These are phyloP conservation scores for Colletotrichum sp. DNA, from an alignment of 2,329 filamentous ascomycete species.

Conservation along the genomic window DNA sequence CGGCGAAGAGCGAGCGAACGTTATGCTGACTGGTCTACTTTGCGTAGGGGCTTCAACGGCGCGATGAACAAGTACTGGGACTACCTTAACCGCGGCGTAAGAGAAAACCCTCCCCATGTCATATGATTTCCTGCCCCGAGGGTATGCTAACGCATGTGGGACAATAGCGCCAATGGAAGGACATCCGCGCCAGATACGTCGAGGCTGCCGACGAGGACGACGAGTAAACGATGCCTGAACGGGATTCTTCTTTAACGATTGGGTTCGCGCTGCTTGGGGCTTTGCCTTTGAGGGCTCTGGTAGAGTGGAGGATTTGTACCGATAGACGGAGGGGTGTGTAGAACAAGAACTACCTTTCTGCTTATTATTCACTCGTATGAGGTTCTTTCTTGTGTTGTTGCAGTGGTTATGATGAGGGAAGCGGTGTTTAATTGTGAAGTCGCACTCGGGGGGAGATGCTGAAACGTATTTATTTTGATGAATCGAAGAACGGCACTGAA, in stretches of 20 bases:
- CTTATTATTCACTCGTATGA: slow-evolving; percentile 8
- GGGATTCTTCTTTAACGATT: slow-evolving; percentile 15
- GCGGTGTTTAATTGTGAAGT: background rate
- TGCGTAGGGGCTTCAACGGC: slow-evolving; percentile 81
- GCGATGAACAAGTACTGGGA: slow-evolving; percentile 90
- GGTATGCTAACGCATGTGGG: slow-evolving; percentile 23
- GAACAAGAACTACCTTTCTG: slow-evolving; percentile 23
- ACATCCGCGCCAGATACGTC: slow-evolving; percentile 91
- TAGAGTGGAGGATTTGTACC: slow-evolving; percentile 14
- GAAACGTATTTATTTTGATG: background rate
- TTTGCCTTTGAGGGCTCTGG: background rate
- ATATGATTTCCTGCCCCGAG: background rate
- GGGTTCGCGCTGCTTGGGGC: background rate
- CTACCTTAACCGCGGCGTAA: slow-evolving; percentile 86
- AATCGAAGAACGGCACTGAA: background rate
- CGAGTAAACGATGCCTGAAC: slow-evolving; percentile 46
- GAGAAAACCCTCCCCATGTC: slow-evolving; percentile 41
- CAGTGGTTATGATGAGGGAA: background rate
- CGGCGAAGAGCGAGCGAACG: background rate
- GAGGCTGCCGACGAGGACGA: slow-evolving; percentile 69
- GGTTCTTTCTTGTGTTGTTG: background rate
- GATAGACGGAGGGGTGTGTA: slow-evolving; percentile 24
- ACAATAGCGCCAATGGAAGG: slow-evolving; percentile 96
- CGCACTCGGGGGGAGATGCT: background rate
- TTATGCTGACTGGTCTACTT: background rate